Evolutionary conservation across 2,329 filamentous ascomycete species (phyloP).

Genomic region (Botrytis elliptica): DNA sequence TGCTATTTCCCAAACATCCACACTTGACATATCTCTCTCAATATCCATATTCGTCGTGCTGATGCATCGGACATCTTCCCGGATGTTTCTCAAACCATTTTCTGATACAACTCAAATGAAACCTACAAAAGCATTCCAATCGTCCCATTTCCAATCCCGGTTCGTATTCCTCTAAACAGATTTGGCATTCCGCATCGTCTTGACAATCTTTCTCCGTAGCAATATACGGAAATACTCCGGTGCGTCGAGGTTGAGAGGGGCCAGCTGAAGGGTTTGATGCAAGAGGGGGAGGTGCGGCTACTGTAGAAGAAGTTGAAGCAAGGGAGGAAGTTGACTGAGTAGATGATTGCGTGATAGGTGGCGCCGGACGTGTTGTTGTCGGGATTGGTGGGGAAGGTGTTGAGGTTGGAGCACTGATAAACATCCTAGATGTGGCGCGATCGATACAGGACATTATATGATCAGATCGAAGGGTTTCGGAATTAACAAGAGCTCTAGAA

Average conservation of each 20-base stretch:
- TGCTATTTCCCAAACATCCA: not conserved
- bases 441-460: constrained; percentile 59
- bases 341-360: constrained; percentile 26
- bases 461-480: constrained; percentile 53
- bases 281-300: constrained; percentile 36
- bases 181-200: constrained; percentile 66
- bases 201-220: constrained; percentile 68
- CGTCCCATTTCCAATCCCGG: constrained; percentile 63
- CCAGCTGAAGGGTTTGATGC: not conserved
- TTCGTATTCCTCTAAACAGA: constrained; percentile 65
- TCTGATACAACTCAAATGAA: constrained; percentile 59
- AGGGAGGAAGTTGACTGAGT: constrained; percentile 30
- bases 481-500: constrained; percentile 52
- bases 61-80: constrained; percentile 64
- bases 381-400: constrained; percentile 24
- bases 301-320: constrained; percentile 21
- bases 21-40: not conserved
- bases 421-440: constrained; percentile 23
- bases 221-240: constrained; percentile 62
- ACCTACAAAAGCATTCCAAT: constrained; percentile 65
- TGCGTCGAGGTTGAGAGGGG: constrained; percentile 44
- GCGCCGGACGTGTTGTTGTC: constrained; percentile 14
- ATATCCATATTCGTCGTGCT: constrained; percentile 44
- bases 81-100: constrained; percentile 63
- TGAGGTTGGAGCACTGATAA: constrained; percentile 19